phyloP scores from a whole-genome alignment of 495 filamentous ascomycete genomes.

The Lophiotrema nucula region DNA sequence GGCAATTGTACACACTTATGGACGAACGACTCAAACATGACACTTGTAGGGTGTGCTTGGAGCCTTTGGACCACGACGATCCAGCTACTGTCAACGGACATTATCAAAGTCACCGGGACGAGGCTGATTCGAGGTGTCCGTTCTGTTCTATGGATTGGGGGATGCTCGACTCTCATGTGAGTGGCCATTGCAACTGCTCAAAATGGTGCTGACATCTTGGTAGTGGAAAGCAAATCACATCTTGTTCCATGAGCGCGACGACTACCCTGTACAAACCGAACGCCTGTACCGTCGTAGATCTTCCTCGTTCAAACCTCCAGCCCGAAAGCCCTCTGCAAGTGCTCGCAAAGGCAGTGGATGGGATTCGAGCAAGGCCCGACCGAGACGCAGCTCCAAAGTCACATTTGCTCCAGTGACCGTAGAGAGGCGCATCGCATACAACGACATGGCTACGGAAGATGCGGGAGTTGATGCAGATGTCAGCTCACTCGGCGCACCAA shows the following conservation, averaged over 20 bases:
- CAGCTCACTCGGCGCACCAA: constrained; percentile 3
- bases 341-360: too few relatives aligned
- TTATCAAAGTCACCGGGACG: constrained; percentile 6
- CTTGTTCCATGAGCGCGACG: constrained; percentile 1
- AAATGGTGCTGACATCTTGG: neutral
- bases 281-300: neutral
- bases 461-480: constrained; percentile 9
- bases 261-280: neutral
- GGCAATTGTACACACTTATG: constrained; percentile 11
- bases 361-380: too few relatives aligned
- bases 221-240: constrained; percentile 19
- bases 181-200: neutral
- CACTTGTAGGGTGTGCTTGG: neutral
- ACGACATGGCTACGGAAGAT: constrained; percentile 10
- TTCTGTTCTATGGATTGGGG: constrained; percentile 20
- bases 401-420: constrained; percentile 16
- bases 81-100: neutral
- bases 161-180: constrained; percentile 1
- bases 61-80: constrained; percentile 3
- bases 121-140: constrained; percentile 12
- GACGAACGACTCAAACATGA: neutral
- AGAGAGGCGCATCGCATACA: constrained; percentile 17
- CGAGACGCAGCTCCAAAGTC: constrained; percentile 7
- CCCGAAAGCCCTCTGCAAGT: too few relatives aligned
- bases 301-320: too few relatives aligned